Conservation (phyloP, 1,284 basidiomycete genomes). For the Ceratobasidium sp. region DNA sequence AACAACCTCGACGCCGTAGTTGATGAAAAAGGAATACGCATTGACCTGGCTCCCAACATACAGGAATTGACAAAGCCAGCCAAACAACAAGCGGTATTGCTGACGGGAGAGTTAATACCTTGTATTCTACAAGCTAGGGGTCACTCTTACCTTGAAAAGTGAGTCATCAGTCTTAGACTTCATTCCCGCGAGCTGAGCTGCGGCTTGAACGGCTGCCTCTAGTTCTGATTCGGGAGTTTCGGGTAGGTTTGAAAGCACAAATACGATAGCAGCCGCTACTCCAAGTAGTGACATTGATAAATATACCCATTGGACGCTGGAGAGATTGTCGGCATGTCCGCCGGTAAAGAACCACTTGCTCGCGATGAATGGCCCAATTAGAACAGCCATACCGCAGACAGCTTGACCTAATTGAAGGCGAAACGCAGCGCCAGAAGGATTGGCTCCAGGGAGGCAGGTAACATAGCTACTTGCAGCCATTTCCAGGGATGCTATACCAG, state of each 20-base stretch:
- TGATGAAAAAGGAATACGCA: constrained; percentile 63
- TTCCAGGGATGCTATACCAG: constrained; percentile 77
- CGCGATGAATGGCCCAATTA: constrained; percentile 84
- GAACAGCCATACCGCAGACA: constrained; percentile 83
- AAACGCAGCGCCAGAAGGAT: constrained; percentile 77
- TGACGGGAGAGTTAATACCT: neutral
- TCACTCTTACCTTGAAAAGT: constrained; percentile 56
- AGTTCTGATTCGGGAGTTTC: constrained; percentile 61
- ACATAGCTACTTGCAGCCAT: constrained; percentile 87
- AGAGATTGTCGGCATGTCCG: constrained; percentile 57
- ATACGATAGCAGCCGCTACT: constrained; percentile 58
- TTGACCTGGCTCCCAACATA: constrained; percentile 63
- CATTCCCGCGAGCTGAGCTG: constrained; percentile 50
- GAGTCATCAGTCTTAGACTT: constrained; percentile 54
- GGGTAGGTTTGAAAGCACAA: constrained; percentile 62
- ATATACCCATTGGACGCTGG: constrained; percentile 65
- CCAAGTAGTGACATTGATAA: constrained; percentile 59
- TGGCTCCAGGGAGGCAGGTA: constrained; percentile 65
- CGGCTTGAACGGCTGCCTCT: constrained; percentile 55
- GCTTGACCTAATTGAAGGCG: constrained; percentile 85
- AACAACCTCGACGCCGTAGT: constrained; percentile 59
- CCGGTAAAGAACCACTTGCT: constrained; percentile 65
- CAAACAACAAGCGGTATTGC: constrained; percentile 51
- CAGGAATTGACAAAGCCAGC: constrained; percentile 59
- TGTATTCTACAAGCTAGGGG: neutral